phyloP scores from a whole-genome alignment of 352 stramenopile species.

The Thalassiosira livingstoniorum region DNA sequence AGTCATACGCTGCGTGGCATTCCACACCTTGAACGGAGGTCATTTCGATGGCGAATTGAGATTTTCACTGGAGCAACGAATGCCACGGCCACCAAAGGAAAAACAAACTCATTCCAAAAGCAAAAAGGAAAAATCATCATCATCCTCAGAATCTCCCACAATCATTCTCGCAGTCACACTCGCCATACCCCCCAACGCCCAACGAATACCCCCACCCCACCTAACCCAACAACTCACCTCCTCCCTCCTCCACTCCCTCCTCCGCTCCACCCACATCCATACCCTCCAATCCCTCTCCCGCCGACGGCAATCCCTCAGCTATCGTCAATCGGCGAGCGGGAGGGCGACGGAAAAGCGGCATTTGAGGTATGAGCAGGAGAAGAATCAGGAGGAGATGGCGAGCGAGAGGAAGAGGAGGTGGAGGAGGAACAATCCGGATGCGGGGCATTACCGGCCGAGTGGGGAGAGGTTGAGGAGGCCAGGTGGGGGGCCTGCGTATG shows the following conservation, averaged over 20 bases:
- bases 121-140: background rate
- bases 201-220: slow-evolving; percentile 47
- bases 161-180: slow-evolving; percentile 56
- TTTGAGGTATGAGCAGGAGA: slow-evolving; percentile 69
- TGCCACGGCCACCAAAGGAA: background rate
- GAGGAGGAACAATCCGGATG: slow-evolving; percentile 80
- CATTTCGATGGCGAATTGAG: slow-evolving; percentile 80
- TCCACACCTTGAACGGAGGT: slow-evolving; percentile 70
- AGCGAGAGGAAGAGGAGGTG: slow-evolving; percentile 75
- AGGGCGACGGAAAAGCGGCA: slow-evolving; percentile 68
- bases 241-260: slow-evolving; percentile 56
- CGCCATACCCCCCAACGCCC: slow-evolving; percentile 67
- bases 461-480: slow-evolving; percentile 68
- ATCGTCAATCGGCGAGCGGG: slow-evolving; percentile 50
- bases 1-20: slow-evolving; percentile 42
- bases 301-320: slow-evolving; percentile 62
- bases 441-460: slow-evolving; percentile 75
- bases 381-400: slow-evolving; percentile 81
- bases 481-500: slow-evolving; percentile 4
- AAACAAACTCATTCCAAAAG: background rate
- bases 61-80: slow-evolving; percentile 58
- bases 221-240: slow-evolving; percentile 63
- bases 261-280: slow-evolving; percentile 52
- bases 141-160: slow-evolving; percentile 1
- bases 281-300: slow-evolving; percentile 66